Evolutionary conservation across 371 early-diverging fungal genomes (phyloP).

Genomic region (Mucor lusitanicus): DNA sequence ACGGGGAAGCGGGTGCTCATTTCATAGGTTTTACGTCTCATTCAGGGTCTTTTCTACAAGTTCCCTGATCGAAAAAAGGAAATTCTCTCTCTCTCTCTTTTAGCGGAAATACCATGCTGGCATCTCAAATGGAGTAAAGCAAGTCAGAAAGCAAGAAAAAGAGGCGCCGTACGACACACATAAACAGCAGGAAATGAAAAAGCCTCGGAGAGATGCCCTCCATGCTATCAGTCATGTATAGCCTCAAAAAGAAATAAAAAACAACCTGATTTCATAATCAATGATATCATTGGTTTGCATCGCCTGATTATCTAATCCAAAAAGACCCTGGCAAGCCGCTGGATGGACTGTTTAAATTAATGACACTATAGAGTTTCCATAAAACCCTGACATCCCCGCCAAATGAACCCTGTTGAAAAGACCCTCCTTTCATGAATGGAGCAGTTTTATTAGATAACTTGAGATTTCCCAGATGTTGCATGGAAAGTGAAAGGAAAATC

Average conservation of each 20-base stretch:
- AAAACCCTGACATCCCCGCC: background rate
- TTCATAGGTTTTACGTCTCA: background rate
- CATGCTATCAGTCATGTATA: conserved; percentile 4
- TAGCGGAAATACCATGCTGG: background rate
- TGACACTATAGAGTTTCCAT: background rate
- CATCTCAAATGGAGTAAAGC: background rate
- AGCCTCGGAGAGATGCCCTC: background rate
- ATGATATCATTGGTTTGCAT: background rate
- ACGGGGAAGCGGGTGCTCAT: conserved; percentile 19
- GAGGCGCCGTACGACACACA: background rate
- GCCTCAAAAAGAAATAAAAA: conserved; percentile 9
- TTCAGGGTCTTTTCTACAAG: conserved; percentile 14
- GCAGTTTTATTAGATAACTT: background rate
- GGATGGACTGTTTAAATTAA: background rate
- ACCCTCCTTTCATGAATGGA: background rate
- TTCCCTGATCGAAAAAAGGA: conserved; percentile 1
- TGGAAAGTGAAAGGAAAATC: too few species aligned
- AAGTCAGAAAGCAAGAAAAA: background rate
- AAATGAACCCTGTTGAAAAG: background rate
- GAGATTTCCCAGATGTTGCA: too few species aligned
- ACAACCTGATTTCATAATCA: background rate
- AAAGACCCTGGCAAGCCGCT: conserved; percentile 9
- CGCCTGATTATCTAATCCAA: background rate
- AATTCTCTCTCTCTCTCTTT: conserved; percentile 2
- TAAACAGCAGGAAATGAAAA: background rate